Evolutionary conservation across 257 asterid species (phyloP), one percentile per base, ranked within the genome.

Genomic region (Ballota nigra): DNA sequence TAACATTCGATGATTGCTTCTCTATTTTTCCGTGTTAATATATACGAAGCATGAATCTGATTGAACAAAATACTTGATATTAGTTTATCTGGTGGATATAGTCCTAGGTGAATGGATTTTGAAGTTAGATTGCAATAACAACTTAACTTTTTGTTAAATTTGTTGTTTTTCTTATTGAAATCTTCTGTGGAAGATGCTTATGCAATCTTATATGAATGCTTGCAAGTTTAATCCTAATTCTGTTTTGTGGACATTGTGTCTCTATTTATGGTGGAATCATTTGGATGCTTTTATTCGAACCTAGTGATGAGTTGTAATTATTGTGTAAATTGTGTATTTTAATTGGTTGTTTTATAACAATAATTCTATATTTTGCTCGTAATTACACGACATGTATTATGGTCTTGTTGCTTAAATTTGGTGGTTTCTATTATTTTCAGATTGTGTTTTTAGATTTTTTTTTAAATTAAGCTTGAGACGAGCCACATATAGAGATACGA

Each of bases 201-300:
- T n/a, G n/a, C n/a, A n/a, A n/a, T n/a, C n/a, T n/a, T n/a, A n/a
- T 51, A 20, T 49, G 55, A 55, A 12, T 33, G 51, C 66, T 29
- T 72, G 68, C 83, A 75, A 81, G 74, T 75, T 81, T 56, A 31
- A 23, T 70, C 38, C 57, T 26, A 56, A 18, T 34, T 57, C 69
- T 45, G 0, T 26, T 65, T 68, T 43, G 68, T 23, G 45, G 63
- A 36, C 51, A 26, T 20, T 61, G 74, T 65, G 38, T n/a, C n/a
- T n/a, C n/a, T n/a, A n/a, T n/a, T n/a, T n/a, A 60, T 45, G 77
- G 64, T 16, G 22, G 53, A 18, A 49, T 52, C 76, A 29, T 72
- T 65, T 66, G 76, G 72, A 75, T 64, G 22, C 18, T 52, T 56
- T 73, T 19, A 6, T 11, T 23, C 73, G 29, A 63, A 26, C 31